Base-by-base conservation (phyloP, 116 monocot species). In the Thalassia testudinum region DNA sequence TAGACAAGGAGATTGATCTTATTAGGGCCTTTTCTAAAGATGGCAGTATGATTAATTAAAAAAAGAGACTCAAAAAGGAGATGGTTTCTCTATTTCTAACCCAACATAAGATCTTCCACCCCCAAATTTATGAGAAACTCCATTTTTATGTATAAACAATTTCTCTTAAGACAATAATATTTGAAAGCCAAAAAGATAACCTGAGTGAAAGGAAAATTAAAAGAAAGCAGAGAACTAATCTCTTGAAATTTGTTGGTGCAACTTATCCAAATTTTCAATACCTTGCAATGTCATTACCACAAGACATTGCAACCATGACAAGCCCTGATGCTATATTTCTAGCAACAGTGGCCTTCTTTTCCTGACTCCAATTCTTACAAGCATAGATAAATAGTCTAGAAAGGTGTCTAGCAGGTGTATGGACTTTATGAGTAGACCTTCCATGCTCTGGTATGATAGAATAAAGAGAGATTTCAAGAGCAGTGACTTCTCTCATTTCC, bases 171-270 rank as follows among this genome's bases (percentile, higher is more conserved):
- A 85, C 72, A 61, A 97, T 74, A 27, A 77, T 85, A 58, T 97
- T 97, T 44, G 97, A 97, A 24, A 97, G 50, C 97, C 97, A 97
- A 58, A 82, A 97, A 40, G 89, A 85, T 68, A 97, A 82, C 80
- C 97, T 97, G 62, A 25, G 72, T 65, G 16, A 49, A 59, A 59
- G 44, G 8, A 57, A 60, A 69, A 17, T 61, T 44, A 49, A 47
- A 50, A 50, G 54, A 7, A 42, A 21, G 37, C 7, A 29, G 27
- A 5, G 11, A 27, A 20, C 10, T 2, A 11, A 1, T 43, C 24
- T 25, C 1, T 56, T 16, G 1, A 19, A 21, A 40, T 6, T 37
- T 56, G 22, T 38, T 5, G 19, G 26, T n/a, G 45, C 24, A 57
- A 57, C 14, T 6, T 10, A 19, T 48, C 21, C n/a, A 47, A 47